Evolutionary conservation across 768 basidiomycete genomes (phyloP).

Genomic region (Boletellus ananiceps): DNA sequence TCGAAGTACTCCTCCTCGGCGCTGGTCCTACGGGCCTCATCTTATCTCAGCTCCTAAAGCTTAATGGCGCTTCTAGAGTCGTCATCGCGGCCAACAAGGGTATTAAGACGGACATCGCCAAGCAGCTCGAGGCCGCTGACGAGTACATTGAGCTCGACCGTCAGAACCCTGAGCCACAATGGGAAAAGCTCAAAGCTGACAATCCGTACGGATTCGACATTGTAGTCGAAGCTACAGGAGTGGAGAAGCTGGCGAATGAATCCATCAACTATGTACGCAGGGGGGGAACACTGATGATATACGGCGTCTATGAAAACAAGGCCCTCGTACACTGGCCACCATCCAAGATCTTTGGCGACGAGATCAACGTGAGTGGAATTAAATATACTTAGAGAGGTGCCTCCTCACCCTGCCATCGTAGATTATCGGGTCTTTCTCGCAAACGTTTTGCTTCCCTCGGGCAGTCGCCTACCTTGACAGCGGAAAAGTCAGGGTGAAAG

Average conservation of each 20-base stretch:
- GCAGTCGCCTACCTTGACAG: constrained; percentile 86
- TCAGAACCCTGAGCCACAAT: constrained; percentile 67
- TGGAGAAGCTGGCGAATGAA: constrained; percentile 82
- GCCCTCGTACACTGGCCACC: constrained; percentile 85
- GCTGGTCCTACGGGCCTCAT: constrained; percentile 94
- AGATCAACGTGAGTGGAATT: constrained; percentile 46
- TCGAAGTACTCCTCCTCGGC: constrained; percentile 80
- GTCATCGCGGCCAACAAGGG: constrained; percentile 89
- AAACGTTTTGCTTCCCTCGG: constrained; percentile 85
- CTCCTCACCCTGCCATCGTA: constrained; percentile 24
- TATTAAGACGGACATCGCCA: constrained; percentile 85
- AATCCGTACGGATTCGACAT: constrained; percentile 89
- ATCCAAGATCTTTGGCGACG: constrained; percentile 72
- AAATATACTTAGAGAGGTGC: neutral
- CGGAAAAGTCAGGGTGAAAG: constrained; percentile 76
- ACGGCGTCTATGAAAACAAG: constrained; percentile 87
- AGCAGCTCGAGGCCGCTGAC: constrained; percentile 71
- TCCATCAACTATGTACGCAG: constrained; percentile 86
- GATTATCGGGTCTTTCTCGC: constrained; percentile 91
- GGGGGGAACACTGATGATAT: constrained; percentile 82
- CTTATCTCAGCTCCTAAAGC: constrained; percentile 80
- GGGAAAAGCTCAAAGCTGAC: constrained; percentile 73
- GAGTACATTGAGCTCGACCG: constrained; percentile 85
- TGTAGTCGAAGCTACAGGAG: constrained; percentile 78
- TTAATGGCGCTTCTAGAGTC: constrained; percentile 77